These are phyloP conservation scores for Coccomyxa sp. DNA, from an alignment of 139 green algal species.

Conservation along the genomic window DNA sequence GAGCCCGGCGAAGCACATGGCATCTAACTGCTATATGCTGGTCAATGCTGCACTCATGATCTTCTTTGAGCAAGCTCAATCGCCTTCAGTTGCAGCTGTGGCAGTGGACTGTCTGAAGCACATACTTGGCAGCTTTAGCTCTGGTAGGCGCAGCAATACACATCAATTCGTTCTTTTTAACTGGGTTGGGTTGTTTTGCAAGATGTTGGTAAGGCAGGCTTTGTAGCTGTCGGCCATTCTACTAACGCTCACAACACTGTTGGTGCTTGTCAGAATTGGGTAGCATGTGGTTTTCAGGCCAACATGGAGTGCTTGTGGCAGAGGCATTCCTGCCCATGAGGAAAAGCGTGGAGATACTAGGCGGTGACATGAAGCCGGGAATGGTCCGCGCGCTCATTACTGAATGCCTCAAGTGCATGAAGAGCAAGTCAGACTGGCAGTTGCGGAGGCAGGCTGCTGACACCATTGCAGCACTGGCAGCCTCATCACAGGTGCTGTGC, in stretches of 20 bases:
- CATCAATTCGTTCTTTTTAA: background rate
- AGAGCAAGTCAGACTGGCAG: constrained; percentile 9
- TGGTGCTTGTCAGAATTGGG: background rate
- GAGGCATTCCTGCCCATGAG: constrained; percentile 11
- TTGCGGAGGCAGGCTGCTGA: constrained; percentile 17
- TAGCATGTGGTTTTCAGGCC: constrained; percentile 1
- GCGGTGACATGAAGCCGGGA: constrained; percentile 1
- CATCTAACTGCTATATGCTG: constrained; percentile 6
- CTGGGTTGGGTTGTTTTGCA: background rate
- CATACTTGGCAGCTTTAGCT: constrained; percentile 3
- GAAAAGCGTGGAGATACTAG: constrained; percentile 13
- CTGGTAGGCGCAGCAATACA: background rate
- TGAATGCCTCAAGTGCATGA: constrained; percentile 11
- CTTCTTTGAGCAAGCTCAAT: constrained; percentile 11
- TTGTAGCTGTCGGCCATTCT: background rate
- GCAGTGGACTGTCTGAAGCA: background rate
- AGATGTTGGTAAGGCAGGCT: background rate
- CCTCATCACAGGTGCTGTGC: constrained; percentile 9
- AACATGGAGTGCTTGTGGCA: background rate
- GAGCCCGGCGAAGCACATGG: constrained; percentile 7
- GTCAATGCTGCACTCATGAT: constrained; percentile 8
- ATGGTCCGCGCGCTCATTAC: background rate
- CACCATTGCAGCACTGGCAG: constrained; percentile 8
- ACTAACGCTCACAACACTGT: background rate
- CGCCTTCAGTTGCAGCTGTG: background rate